A percentile compares a stretch with the other conserved stretches of the same genome.
Evolutionary conservation across 1,284 basidiomycete species (phyloP).

Genomic region (Rhizoctonia solani): DNA sequence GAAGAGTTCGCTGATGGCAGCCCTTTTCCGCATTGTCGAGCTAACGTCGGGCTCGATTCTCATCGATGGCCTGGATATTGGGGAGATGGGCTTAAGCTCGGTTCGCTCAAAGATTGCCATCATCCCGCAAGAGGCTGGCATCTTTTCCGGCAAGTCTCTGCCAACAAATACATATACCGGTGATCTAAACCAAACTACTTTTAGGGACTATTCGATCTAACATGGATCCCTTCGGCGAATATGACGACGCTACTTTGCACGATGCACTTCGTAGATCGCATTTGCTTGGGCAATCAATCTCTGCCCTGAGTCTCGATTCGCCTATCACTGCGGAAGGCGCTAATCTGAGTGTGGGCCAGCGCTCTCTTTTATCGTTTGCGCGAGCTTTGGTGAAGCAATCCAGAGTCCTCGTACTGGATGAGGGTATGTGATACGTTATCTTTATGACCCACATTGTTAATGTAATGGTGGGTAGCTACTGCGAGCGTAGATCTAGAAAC

Average conservation of each 20-base stretch:
- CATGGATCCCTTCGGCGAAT: constrained; percentile 67
- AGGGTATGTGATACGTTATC: constrained; percentile 41
- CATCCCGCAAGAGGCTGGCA: constrained; percentile 61
- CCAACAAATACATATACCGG: neutral
- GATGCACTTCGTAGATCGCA: constrained; percentile 64
- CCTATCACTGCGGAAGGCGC: constrained; percentile 65
- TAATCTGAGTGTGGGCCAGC: constrained; percentile 67
- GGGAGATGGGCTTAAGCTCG: constrained; percentile 46
- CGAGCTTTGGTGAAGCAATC: constrained; percentile 65
- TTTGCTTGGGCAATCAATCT: constrained; percentile 48
- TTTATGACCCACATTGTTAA: neutral
- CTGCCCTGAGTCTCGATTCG: constrained; percentile 58
- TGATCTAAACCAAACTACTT: constrained; percentile 41
- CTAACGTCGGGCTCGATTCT: constrained; percentile 48
- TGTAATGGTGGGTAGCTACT: constrained; percentile 36
- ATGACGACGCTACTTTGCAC: constrained; percentile 63
- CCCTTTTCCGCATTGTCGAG: constrained; percentile 53
- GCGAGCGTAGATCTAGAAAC: constrained; percentile 72
- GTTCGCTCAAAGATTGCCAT: constrained; percentile 51
- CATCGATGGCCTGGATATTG: constrained; percentile 55
- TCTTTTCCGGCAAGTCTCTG: constrained; percentile 52
- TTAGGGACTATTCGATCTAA: constrained; percentile 65
- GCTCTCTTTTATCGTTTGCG: constrained; percentile 70
- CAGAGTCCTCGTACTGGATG: constrained; percentile 47
- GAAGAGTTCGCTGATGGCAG: constrained; percentile 60